phyloP scores from a whole-genome alignment of 371 early-diverging fungal species.

The Funneliformis caledonium region DNA sequence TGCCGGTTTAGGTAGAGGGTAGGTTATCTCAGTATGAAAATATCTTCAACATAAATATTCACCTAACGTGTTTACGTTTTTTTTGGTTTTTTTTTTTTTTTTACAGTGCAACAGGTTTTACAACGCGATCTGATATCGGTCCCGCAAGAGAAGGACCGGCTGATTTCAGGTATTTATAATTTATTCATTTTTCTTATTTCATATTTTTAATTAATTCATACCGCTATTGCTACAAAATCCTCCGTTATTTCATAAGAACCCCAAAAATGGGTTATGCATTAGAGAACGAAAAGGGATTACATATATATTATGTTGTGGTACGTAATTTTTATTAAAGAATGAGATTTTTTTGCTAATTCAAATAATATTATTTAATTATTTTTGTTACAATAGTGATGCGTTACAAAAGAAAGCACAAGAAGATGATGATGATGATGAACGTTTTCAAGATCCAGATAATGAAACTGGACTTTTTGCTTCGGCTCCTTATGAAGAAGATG shows the following conservation, averaged over 20 bases:
- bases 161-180: slow-evolving; percentile 52
- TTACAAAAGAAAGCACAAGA: slow-evolving; percentile 50
- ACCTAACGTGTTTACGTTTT: neutral
- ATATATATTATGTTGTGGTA: neutral
- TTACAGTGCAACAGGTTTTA: slow-evolving; percentile 90
- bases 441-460: slow-evolving; percentile 92
- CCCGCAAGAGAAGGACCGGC: slow-evolving; percentile 86
- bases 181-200: neutral
- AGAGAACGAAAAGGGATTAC: neutral
- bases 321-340: neutral
- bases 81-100: neutral
- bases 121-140: slow-evolving; percentile 97
- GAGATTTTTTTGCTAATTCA: neutral
- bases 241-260: no score
- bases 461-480: slow-evolving; percentile 89
- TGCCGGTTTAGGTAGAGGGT: slow-evolving; percentile 95
- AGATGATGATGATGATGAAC: slow-evolving; percentile 73
- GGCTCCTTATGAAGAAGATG: slow-evolving; percentile 92
- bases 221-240: neutral
- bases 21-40: neutral
- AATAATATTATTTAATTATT: neutral
- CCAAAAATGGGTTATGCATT: neutral
- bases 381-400: slow-evolving; percentile 8
- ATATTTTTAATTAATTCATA: neutral
- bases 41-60: neutral